Evolutionary conservation across 2,329 filamentous ascomycete genomes (phyloP).

Genomic region (Hypoxylon sp.): DNA sequence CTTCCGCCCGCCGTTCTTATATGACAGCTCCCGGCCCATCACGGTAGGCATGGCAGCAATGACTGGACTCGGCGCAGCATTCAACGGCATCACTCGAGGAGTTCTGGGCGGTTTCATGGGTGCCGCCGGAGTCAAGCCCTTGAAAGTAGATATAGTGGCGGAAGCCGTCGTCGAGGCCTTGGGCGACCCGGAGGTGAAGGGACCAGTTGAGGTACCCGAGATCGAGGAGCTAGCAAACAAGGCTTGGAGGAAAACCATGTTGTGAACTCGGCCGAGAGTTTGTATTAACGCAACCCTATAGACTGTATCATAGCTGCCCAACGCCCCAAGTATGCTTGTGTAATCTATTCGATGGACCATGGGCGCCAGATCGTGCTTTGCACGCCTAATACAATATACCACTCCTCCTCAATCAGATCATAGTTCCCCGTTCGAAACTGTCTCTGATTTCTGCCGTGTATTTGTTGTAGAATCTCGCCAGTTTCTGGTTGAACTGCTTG

Average conservation of each 20-base stretch:
- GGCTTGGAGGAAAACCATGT: slow-evolving; percentile 92
- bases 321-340: slow-evolving; percentile 33
- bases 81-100: slow-evolving; percentile 84
- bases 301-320: slow-evolving; percentile 49
- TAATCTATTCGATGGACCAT: slow-evolving; percentile 30
- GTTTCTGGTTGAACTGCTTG: slow-evolving; percentile 99
- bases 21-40: slow-evolving; percentile 84
- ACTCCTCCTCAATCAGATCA: slow-evolving; percentile 75
- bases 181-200: slow-evolving; percentile 78
- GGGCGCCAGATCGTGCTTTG: slow-evolving; percentile 12
- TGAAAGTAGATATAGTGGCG: slow-evolving; percentile 89
- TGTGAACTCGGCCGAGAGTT: slow-evolving; percentile 65
- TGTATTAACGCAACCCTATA: slow-evolving; percentile 47
- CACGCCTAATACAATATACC: slow-evolving; percentile 13
- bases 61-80: slow-evolving; percentile 79
- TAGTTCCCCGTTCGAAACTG: slow-evolving; percentile 96
- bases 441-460: slow-evolving; percentile 98
- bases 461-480: slow-evolving; percentile 97
- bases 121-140: slow-evolving; percentile 84
- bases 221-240: slow-evolving; percentile 87
- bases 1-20: slow-evolving; percentile 88
- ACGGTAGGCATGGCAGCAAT: slow-evolving; percentile 88
- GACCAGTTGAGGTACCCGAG: slow-evolving; percentile 81
- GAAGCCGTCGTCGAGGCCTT: slow-evolving; percentile 92
- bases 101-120: slow-evolving; percentile 84